phyloP scores from a whole-genome alignment of 306 rosid genomes.

The Pyrus bretschneideri region DNA sequence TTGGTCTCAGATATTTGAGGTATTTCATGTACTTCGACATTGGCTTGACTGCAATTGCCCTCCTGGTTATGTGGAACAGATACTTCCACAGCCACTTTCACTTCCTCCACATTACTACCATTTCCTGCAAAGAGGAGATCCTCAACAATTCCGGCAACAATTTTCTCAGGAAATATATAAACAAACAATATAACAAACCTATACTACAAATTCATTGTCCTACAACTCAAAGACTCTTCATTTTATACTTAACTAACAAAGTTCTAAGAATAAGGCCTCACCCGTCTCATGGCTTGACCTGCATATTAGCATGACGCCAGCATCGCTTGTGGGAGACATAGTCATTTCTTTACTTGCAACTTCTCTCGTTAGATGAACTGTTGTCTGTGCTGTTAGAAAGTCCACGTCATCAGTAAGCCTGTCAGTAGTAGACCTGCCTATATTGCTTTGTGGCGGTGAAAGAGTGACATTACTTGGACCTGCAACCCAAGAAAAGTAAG shows the following conservation, averaged over 20 bases:
- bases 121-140: constrained; percentile 36
- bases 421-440: constrained; percentile 23
- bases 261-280: not conserved
- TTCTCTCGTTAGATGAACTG: constrained; percentile 18
- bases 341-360: constrained; percentile 16
- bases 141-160: not conserved
- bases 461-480: constrained; percentile 56
- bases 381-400: constrained; percentile 22
- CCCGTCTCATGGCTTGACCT: constrained; percentile 31
- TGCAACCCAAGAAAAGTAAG: constrained; percentile 29
- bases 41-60: constrained; percentile 14
- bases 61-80: constrained; percentile 18
- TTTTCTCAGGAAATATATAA: not conserved
- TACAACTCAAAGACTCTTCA: not conserved
- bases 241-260: not conserved
- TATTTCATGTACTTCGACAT: constrained; percentile 12
- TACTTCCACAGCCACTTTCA: constrained; percentile 8
- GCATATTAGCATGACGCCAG: constrained; percentile 22
- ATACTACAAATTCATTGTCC: not conserved
- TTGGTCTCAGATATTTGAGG: constrained; percentile 18
- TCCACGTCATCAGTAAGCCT: constrained; percentile 28
- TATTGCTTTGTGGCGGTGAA: constrained; percentile 32
- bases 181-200: not conserved
- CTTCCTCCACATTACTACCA: constrained; percentile 26
- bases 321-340: constrained; percentile 18